Percentiles rank a stretch among this genome's conserved stretches.
Evolutionary conservation across 768 basidiomycete genomes (phyloP).

Genomic region (Dentipellis sp.): DNA sequence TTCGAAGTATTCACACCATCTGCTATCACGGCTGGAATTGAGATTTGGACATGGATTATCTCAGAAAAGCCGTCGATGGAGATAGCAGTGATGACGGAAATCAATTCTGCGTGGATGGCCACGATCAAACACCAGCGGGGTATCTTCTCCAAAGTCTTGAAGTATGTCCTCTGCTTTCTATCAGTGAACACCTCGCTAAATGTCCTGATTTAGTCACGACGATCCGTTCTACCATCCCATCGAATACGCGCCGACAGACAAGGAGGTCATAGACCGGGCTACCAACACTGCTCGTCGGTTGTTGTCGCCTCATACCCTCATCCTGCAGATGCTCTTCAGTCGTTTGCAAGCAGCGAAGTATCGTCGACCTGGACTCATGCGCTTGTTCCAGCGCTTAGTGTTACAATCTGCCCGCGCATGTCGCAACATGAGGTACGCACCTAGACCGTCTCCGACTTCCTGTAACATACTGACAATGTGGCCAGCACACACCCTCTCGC

Average conservation of each 20-base stretch:
- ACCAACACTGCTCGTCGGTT: slow-evolving; percentile 61
- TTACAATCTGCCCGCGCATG: slow-evolving; percentile 68
- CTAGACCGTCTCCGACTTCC: not conserved
- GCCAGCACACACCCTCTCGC: slow-evolving; percentile 84
- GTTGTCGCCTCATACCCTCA: slow-evolving; percentile 73
- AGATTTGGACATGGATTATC: slow-evolving; percentile 96
- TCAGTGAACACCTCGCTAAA: slow-evolving; percentile 3
- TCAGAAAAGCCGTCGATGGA: slow-evolving; percentile 78
- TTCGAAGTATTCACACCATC: slow-evolving; percentile 85
- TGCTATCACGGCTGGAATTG: slow-evolving; percentile 78
- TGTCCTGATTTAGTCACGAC: slow-evolving; percentile 46
- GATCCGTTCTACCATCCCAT: slow-evolving; percentile 86
- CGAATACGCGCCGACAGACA: slow-evolving; percentile 86
- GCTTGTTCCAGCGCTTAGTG: slow-evolving; percentile 77
- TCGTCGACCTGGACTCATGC: slow-evolving; percentile 74
- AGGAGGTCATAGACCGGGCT: slow-evolving; percentile 69
- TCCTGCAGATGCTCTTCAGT: slow-evolving; percentile 85
- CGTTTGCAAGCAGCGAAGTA: slow-evolving; percentile 92
- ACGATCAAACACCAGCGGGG: slow-evolving; percentile 74
- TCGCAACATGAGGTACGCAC: slow-evolving; percentile 60
- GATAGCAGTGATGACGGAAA: slow-evolving; percentile 75
- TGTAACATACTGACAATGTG: not conserved
- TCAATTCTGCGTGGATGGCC: slow-evolving; percentile 80
- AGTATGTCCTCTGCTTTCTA: slow-evolving; percentile 37
- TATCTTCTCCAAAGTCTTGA: slow-evolving; percentile 70